These are phyloP conservation scores for Calonectria honghensis DNA, from an alignment of 2,329 filamentous ascomycete species.

Conservation along the genomic window DNA sequence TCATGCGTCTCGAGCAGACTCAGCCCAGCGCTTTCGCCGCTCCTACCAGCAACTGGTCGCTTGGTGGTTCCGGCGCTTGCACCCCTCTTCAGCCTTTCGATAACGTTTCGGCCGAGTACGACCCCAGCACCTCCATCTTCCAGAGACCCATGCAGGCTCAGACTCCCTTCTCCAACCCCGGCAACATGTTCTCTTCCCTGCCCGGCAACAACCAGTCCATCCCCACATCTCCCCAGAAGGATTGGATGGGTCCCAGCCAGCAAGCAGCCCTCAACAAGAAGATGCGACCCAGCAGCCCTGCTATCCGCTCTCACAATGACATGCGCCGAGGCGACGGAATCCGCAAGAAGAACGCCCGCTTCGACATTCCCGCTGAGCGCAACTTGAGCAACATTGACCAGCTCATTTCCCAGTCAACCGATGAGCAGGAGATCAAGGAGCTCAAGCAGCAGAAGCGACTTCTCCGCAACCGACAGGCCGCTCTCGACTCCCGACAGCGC, in stretches of 20 bases:
- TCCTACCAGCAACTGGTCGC: conserved; percentile 74
- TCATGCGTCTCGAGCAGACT: conserved; percentile 77
- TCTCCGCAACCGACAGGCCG: conserved; percentile 95
- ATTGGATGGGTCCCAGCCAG: conserved; percentile 69
- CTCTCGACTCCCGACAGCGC: conserved; percentile 95
- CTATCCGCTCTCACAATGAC: conserved; percentile 84
- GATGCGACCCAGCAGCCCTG: conserved; percentile 80
- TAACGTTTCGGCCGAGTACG: conserved; percentile 74
- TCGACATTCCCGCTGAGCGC: conserved; percentile 95
- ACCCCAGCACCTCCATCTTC: conserved; percentile 72
- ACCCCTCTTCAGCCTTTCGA: conserved; percentile 83
- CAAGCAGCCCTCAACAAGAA: conserved; percentile 73
- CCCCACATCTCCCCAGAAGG: conserved; percentile 75
- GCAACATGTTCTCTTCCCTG: conserved; percentile 73
- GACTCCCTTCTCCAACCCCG: conserved; percentile 73
- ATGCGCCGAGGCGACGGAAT: conserved; percentile 89
- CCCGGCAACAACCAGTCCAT: conserved; percentile 69
- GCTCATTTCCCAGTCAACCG: conserved; percentile 89
- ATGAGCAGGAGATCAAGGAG: conserved; percentile 97
- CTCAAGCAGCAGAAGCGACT: conserved; percentile 98
- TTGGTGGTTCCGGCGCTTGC: conserved; percentile 81
- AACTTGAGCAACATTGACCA: conserved; percentile 97
- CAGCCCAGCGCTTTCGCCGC: conserved; percentile 65
- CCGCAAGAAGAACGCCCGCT: conserved; percentile 98
- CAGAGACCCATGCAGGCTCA: conserved; percentile 71